Evolutionary conservation across 768 basidiomycete species (phyloP), one percentile per base, ranked within the genome.

Genomic region (Rubroboletus satanas): DNA sequence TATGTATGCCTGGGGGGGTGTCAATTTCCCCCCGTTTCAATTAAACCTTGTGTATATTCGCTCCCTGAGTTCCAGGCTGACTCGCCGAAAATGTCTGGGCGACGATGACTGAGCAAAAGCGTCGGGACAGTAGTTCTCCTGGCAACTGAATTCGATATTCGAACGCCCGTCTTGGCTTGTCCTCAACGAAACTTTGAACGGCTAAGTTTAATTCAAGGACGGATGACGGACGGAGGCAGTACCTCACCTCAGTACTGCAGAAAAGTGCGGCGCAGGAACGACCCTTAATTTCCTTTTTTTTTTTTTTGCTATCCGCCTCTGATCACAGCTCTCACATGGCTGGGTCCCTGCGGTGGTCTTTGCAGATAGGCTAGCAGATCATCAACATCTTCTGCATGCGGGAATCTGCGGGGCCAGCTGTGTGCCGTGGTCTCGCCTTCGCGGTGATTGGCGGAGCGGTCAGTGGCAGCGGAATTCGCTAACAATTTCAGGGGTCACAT

Each of bases 401-500:
- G 47, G 31, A 32, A 32, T 39, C 12, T 26, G 46, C 32, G 43
- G 45, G 10, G 1, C 21, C 26, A 38, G 49, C 37, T 5, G 41
- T 41, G 36, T 15, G 14, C 33, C 17, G 29, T 42, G 38, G 37
- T 48, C 33, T 52, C 15, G 39, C 21, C 45, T 33, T n/a, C 12
- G 9, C 14, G 33, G 42, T 44, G 51, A 59, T 59, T 54, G 38
- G 50, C 31, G 55, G 50, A 44, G 52, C 43, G 52, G 43, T 15
- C 37, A 45, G 21, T 47, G 33, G 33, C 32, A 44, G 46, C 47
- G 47, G 56, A 33, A 53, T 26, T 51, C 52, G 61, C 52, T 56
- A 66, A 58, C 21, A 23, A 45, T 39, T 26, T 61, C 64, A 64
- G 61, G 65, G 64, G 64, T 51, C 52, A 49, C 57, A 55, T 57